Base-by-base conservation (phyloP, 768 basidiomycete genomes). In the Dendrothele bispora region DNA sequence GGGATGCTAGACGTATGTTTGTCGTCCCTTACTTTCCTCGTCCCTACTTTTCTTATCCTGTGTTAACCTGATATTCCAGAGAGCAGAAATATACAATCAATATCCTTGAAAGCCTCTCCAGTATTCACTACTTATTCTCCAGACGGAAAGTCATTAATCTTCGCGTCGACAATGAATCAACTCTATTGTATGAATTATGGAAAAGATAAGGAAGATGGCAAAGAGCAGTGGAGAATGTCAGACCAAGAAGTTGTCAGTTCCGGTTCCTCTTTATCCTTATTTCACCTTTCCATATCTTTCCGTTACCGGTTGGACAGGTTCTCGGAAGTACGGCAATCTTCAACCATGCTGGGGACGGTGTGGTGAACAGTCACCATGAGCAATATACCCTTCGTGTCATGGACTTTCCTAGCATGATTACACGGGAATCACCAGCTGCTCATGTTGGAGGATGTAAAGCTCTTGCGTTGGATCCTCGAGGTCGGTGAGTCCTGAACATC, bases 401-500 rank as follows among this genome's bases (percentile, higher is more conserved):
- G 59, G 82, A 86, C 53, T 88, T 82, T 54, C 87, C 88, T 5
- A 76, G 77, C 12, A 64, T 90, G 26, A 62, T 69, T 4, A 54
- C 83, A 15, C 68, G 80, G 26, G 84, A 86, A 56, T 80, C 72
- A 51, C 78, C 79, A 10, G 80, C 85, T 1, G 87, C 88, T 11
- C 89, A 91, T 57, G 86, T 90, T 2, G 86, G 86, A 10, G 88
- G 88, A n/a, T 88, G 87, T 55, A 69, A 82, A 10, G 84, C 87
- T 3, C 75, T 87, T 29, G 87, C 86, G 4, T 66, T 90, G 29
- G 88, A 91, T 63, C 89, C 89, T n/a, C 76, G 88, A 18, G 88
- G 88, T 63, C 75, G 79, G 85, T 82, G 37, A 46, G 67, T 50
- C 15, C 14, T 36, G 3, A 7, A 14, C 12, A 25, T 41, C 36